phyloP scores from a whole-genome alignment of 805 yeast genomes.

The Candida xiaguanensis region DNA sequence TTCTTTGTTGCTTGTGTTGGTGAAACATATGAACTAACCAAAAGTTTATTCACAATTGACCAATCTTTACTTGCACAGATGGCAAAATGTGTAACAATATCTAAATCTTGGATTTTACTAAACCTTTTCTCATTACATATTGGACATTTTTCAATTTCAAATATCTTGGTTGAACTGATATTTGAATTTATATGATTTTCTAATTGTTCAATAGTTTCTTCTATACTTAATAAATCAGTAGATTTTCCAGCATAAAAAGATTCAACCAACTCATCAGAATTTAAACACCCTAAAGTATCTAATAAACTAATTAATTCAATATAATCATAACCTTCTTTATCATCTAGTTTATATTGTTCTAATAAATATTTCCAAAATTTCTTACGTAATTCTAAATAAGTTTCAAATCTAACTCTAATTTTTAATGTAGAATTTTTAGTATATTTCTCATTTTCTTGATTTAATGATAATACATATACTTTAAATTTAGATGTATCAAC shows the following conservation, averaged over 20 bases:
- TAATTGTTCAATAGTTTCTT: slow-evolving; percentile 45
- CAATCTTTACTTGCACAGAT: slow-evolving; percentile 79
- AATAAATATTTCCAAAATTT: slow-evolving; percentile 69
- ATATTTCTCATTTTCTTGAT: slow-evolving; percentile 27
- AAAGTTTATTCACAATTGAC: slow-evolving; percentile 60
- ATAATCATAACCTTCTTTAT: slow-evolving; percentile 38
- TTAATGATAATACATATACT: slow-evolving; percentile 36
- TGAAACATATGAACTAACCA: slow-evolving; percentile 70
- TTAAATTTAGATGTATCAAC: slow-evolving; percentile 40
- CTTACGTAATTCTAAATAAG: slow-evolving; percentile 60
- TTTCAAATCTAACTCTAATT: slow-evolving; percentile 60
- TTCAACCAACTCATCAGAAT: slow-evolving; percentile 51
- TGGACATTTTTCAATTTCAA: slow-evolving; percentile 74
- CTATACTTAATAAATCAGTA: slow-evolving; percentile 45
- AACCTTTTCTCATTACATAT: slow-evolving; percentile 65
- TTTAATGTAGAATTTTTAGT: slow-evolving; percentile 49
- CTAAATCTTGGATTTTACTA: slow-evolving; percentile 51
- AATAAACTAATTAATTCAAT: slow-evolving; percentile 63
- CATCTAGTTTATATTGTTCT: slow-evolving; percentile 47
- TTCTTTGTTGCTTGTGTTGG: slow-evolving; percentile 78
- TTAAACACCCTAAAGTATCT: slow-evolving; percentile 55
- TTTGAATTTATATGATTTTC: slow-evolving; percentile 33
- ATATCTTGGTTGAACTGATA: slow-evolving; percentile 34
- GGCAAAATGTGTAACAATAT: slow-evolving; percentile 82
- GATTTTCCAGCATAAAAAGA: slow-evolving; percentile 48